Percentiles rank a stretch among this genome's conserved stretches.
phyloP scores from a whole-genome alignment of 2,329 filamentous ascomycete species.

The Aspergillus quadrilineatus region DNA sequence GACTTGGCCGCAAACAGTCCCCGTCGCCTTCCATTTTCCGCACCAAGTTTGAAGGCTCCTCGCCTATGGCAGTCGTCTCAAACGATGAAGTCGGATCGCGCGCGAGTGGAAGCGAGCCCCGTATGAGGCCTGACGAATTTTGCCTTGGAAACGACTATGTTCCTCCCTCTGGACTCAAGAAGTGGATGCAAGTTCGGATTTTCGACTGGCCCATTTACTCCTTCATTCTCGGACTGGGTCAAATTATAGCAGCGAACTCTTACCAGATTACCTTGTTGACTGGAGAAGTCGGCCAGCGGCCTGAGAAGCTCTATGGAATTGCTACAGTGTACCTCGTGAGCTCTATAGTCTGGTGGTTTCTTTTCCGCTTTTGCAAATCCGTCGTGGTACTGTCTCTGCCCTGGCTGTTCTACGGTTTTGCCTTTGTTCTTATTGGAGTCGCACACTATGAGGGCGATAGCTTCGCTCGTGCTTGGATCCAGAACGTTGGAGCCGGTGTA shows the following conservation, averaged over 20 bases:
- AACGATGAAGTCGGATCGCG: conserved; percentile 38
- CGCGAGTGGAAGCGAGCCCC: conserved; percentile 37
- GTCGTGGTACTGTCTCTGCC: conserved; percentile 60
- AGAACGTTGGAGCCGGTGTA: conserved; percentile 60
- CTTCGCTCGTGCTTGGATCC: conserved; percentile 52
- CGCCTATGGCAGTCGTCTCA: conserved; percentile 42
- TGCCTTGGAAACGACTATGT: conserved; percentile 56
- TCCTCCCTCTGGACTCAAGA: conserved; percentile 56
- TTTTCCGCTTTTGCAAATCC: conserved; percentile 60
- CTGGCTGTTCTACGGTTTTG: conserved; percentile 62
- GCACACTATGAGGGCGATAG: conserved; percentile 54
- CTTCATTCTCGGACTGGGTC: conserved; percentile 60
- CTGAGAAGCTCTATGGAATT: conserved; percentile 60
- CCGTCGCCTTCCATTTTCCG: conserved; percentile 36
- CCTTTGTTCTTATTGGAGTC: conserved; percentile 63
- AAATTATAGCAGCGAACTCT: conserved; percentile 65
- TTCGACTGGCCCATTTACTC: conserved; percentile 66
- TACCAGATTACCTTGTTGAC: conserved; percentile 69
- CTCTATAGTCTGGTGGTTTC: conserved; percentile 62
- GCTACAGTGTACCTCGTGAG: conserved; percentile 59
- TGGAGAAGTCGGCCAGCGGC: conserved; percentile 60
- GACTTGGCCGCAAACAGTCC: conserved; percentile 53
- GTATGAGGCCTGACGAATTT: conserved; percentile 53
- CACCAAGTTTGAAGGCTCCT: conserved; percentile 32
- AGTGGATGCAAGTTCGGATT: conserved; percentile 56